Evolutionary conservation across 495 filamentous ascomycete species (phyloP).

Genomic region (Rusavskia elegans): DNA sequence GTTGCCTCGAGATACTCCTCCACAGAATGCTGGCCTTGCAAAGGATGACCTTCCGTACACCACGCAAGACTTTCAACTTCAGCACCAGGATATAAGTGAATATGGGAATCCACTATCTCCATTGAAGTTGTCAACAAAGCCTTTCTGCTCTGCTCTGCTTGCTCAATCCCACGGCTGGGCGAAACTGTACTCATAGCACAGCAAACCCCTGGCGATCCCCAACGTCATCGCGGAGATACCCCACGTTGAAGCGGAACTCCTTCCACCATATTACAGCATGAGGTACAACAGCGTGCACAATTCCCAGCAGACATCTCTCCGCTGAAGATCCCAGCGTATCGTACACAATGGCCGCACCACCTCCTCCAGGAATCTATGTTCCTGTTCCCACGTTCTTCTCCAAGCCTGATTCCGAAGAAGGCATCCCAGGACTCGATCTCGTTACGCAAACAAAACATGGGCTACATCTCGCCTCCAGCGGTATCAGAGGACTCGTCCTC

Average conservation of each 20-base stretch:
- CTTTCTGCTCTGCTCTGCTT: too few species aligned
- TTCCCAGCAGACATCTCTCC: neutral
- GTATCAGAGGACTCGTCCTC: constrained; percentile 48
- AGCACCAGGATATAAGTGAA: constrained; percentile 62
- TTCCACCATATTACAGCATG: neutral
- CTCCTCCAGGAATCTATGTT: constrained; percentile 27
- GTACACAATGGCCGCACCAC: constrained; percentile 6
- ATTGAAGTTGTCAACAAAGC: too few species aligned
- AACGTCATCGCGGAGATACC: neutral
- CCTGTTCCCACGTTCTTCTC: constrained; percentile 38
- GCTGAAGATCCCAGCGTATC: neutral
- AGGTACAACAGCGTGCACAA: neutral
- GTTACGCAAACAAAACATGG: constrained; percentile 40
- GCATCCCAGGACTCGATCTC: constrained; percentile 33
- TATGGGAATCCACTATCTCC: constrained; percentile 63
- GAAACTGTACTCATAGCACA: neutral
- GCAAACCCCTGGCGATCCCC: neutral
- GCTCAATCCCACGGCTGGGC: too few species aligned
- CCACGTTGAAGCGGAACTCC: neutral
- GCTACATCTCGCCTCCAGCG: constrained; percentile 43
- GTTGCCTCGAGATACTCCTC: constrained; percentile 31
- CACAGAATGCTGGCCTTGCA: constrained; percentile 46
- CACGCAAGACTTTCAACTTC: constrained; percentile 50
- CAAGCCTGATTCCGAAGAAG: constrained; percentile 17
- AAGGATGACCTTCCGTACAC: constrained; percentile 36